Conservation (phyloP, 169 alveolate species). For the Cryptosporidium viatorum region DNA sequence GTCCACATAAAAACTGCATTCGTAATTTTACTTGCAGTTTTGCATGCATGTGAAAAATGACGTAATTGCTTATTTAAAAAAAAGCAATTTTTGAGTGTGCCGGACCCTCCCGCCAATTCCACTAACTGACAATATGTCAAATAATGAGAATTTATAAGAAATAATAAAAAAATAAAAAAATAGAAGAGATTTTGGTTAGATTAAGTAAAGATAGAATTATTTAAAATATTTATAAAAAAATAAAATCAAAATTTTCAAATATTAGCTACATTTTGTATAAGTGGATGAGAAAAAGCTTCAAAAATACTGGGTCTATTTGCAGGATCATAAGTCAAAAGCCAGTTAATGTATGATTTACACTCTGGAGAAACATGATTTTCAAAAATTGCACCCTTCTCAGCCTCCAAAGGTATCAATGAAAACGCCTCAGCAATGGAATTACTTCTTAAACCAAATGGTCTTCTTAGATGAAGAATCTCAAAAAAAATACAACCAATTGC, state of each 20-base stretch:
- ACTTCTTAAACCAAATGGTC: constrained; percentile 77
- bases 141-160: background rate
- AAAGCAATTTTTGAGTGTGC: background rate
- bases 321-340: constrained; percentile 78
- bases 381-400: constrained; percentile 75
- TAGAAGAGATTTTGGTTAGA: too few species aligned
- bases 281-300: constrained; percentile 79
- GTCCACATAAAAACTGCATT: constrained; percentile 9
- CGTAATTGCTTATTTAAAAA: background rate
- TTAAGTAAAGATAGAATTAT: background rate
- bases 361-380: constrained; percentile 76
- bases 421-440: constrained; percentile 79
- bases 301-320: constrained; percentile 76
- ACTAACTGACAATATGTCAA: background rate
- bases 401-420: constrained; percentile 77
- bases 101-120: constrained; percentile 21
- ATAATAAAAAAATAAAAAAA: background rate
- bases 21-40: background rate
- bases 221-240: background rate
- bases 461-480: constrained; percentile 87
- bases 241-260: background rate
- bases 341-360: constrained; percentile 77
- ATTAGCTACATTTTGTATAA: constrained; percentile 53
- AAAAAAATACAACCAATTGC: constrained; percentile 91
- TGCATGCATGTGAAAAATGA: constrained; percentile 18